Conservation (phyloP, 2,329 filamentous ascomycete species). For the Paracamarosporium sp. region DNA sequence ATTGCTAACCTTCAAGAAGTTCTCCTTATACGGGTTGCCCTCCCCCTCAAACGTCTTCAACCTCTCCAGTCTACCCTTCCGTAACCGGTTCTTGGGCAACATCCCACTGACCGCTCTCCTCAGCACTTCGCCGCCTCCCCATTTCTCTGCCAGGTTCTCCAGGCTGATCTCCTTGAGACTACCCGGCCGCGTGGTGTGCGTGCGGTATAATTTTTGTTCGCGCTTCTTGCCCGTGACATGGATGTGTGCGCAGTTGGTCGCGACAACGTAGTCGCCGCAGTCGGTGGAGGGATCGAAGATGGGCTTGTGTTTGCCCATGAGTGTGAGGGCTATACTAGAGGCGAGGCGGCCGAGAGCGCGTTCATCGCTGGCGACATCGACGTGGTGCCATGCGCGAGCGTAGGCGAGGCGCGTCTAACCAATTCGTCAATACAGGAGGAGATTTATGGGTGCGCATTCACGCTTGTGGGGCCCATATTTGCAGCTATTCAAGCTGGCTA, state of each 20-base stretch:
- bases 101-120: conserved; percentile 93
- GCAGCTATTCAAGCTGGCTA: background rate
- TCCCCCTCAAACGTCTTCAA: conserved; percentile 96
- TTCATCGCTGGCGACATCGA: conserved; percentile 71
- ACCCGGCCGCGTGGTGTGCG: conserved; percentile 89
- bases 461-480: background rate
- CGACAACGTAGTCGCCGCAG: conserved; percentile 98
- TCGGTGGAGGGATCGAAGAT: conserved; percentile 97
- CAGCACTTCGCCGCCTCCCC: conserved; percentile 90
- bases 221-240: conserved; percentile 91
- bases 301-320: conserved; percentile 99
- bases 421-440: conserved; percentile 11
- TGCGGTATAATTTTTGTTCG: conserved; percentile 94
- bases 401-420: conserved; percentile 91
- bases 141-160: conserved; percentile 93
- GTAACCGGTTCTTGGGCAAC: conserved; percentile 94
- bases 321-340: conserved; percentile 80
- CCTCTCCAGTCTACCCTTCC: conserved; percentile 84
- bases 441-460: background rate
- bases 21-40: conserved; percentile 89
- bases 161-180: conserved; percentile 88
- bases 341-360: conserved; percentile 91
- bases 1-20: conserved; percentile 74
- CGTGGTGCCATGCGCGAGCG: conserved; percentile 92
- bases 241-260: conserved; percentile 84